Evolutionary conservation across 2,329 filamentous ascomycete species (phyloP).

Genomic region (Fusarium verrucosum): DNA sequence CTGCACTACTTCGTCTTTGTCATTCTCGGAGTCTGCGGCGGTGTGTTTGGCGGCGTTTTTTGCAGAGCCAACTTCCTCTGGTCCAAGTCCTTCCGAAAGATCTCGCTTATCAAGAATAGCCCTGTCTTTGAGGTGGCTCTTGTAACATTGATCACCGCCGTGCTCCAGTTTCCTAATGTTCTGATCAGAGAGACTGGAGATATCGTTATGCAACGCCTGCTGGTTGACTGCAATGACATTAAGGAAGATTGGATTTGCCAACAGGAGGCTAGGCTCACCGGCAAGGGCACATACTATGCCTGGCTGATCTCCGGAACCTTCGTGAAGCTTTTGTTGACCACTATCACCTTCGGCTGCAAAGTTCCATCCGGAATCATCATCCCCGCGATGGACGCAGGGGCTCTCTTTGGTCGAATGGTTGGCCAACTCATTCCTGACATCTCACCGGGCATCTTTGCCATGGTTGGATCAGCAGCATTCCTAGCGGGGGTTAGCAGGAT

Average conservation of each 20-base stretch:
- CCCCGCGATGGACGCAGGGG: conserved; percentile 21
- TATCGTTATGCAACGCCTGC: conserved; percentile 24
- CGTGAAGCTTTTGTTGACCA: conserved; percentile 24
- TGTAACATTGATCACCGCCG: conserved; percentile 3
- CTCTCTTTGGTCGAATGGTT: conserved; percentile 22
- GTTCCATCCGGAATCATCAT: conserved; percentile 32
- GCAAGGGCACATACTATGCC: conserved; percentile 16
- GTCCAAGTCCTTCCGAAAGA: conserved; percentile 22
- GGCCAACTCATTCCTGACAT: conserved; percentile 15
- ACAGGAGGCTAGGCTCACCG: conserved; percentile 12
- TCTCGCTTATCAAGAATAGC: conserved; percentile 4
- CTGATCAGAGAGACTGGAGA: conserved; percentile 28
- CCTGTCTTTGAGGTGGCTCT: conserved; percentile 22
- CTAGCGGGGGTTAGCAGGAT: conserved; percentile 30
- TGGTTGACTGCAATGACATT: conserved; percentile 20
- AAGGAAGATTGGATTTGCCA: conserved; percentile 26
- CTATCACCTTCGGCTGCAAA: conserved; percentile 31
- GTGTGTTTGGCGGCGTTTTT: conserved; percentile 17
- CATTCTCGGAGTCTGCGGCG: conserved; percentile 21
- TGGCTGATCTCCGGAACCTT: conserved; percentile 25
- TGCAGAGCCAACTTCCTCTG: conserved; percentile 22
- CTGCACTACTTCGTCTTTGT: conserved; percentile 23
- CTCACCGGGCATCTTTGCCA: conserved; percentile 30
- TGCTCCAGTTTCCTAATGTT: conserved; percentile 19
- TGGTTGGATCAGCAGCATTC: conserved; percentile 30